Conservation (phyloP, 2,329 filamentous ascomycete species). For the Uncinocarpus reesii region DNA sequence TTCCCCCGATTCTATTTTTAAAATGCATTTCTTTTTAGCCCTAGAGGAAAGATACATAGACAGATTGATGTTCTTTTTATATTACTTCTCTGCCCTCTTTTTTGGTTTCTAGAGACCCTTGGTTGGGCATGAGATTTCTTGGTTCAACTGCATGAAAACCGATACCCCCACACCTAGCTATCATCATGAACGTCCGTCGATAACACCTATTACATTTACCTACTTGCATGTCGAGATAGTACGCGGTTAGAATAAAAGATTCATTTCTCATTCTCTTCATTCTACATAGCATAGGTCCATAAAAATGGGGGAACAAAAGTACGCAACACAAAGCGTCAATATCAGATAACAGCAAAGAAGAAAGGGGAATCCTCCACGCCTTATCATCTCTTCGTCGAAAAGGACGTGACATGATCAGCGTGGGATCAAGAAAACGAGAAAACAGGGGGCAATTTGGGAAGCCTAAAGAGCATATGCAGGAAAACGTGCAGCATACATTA, state of each 20-base stretch:
- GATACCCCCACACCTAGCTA: no score
- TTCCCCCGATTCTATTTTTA: not conserved
- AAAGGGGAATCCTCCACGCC: not conserved
- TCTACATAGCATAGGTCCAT: conserved; percentile 2
- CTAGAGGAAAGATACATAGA: not conserved
- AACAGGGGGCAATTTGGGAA: not conserved
- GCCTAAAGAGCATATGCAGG: not conserved
- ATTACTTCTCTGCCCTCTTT: no score
- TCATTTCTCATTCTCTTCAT: conserved; percentile 10
- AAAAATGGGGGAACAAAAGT: not conserved
- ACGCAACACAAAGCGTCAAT: not conserved
- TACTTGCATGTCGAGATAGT: no score
- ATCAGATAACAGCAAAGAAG: not conserved
- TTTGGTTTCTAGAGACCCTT: not conserved
- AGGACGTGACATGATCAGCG: not conserved
- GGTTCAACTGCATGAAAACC: no score
- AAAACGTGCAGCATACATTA: conserved; percentile 11
- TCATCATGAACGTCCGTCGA: no score
- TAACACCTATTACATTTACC: no score
- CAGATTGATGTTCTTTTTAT: no score
- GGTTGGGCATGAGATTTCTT: no score
- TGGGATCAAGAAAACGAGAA: not conserved
- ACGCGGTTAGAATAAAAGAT: no score
- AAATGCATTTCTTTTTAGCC: not conserved
- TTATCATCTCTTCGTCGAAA: conserved; percentile 2